phyloP scores from a whole-genome alignment of 2,329 filamentous ascomycete genomes.

The Colletotrichum paranaense region DNA sequence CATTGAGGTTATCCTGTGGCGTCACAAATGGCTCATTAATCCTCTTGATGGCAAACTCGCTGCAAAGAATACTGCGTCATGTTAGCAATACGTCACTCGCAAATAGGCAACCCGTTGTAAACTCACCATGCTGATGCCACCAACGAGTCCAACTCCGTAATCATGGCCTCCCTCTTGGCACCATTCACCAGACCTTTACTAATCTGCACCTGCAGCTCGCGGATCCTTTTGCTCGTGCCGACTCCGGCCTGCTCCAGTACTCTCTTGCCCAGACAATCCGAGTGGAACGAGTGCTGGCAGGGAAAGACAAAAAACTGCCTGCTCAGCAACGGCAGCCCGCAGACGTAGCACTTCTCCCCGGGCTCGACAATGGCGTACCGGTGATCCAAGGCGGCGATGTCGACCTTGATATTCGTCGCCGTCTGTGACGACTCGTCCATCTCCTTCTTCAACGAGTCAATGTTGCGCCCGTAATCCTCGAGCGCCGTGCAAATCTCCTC shows the following conservation, averaged over 20 bases:
- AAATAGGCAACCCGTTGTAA: background rate
- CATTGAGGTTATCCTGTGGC: conserved; percentile 76
- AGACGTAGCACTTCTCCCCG: conserved; percentile 93
- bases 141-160: conserved; percentile 90
- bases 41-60: conserved; percentile 92
- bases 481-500: conserved; percentile 95
- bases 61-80: conserved; percentile 82
- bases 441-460: conserved; percentile 87
- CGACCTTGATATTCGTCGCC: conserved; percentile 88
- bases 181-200: conserved; percentile 79
- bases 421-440: conserved; percentile 96
- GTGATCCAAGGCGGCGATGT: conserved; percentile 86
- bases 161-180: conserved; percentile 80
- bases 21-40: conserved; percentile 94
- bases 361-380: conserved; percentile 97
- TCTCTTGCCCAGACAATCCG: conserved; percentile 88
- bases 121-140: conserved; percentile 89
- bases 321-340: conserved; percentile 85
- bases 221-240: conserved; percentile 81
- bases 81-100: conserved; percentile 36
- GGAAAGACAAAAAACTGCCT: conserved; percentile 98
- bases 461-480: conserved; percentile 92
- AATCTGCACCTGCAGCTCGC: conserved; percentile 86
- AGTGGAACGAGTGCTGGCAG: conserved; percentile 97
- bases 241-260: conserved; percentile 85